Percentiles rank a stretch among this genome's conserved stretches.
Conservation (phyloP, 148 eudicot species). For the Silene latifolia region DNA sequence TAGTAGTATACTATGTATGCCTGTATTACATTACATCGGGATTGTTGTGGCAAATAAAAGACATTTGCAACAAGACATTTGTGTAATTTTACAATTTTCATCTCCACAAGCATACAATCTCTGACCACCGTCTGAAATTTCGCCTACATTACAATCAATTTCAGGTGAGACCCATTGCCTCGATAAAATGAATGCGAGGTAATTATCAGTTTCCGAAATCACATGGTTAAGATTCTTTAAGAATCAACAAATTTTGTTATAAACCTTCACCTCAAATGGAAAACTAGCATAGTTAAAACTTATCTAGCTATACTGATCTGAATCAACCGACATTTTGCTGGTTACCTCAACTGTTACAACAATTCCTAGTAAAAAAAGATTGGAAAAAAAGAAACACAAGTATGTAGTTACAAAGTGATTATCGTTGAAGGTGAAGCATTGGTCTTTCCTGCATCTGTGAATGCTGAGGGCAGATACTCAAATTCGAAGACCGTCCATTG, state of each 20-base stretch:
- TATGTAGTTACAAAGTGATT: background rate
- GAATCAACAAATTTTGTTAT: too few species aligned
- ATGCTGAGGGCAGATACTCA: conserved; percentile 14
- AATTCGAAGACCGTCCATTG: conserved; percentile 36
- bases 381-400: background rate
- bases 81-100: background rate
- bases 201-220: too few species aligned
- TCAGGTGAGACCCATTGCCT: too few species aligned
- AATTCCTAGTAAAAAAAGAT: too few species aligned
- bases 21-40: too few species aligned
- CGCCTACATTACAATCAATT: background rate
- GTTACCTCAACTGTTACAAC: background rate
- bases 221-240: too few species aligned
- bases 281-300: background rate
- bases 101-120: background rate
- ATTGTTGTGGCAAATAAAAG: too few species aligned
- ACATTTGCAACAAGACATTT: too few species aligned
- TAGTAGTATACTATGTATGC: too few species aligned
- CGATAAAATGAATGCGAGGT: too few species aligned
- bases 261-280: background rate
- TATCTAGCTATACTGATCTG: background rate
- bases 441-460: background rate
- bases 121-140: background rate
- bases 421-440: background rate
- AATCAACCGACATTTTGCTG: background rate